phyloP scores from a whole-genome alignment of 2,329 filamentous ascomycete genomes.

The Davidsoniella australis region DNA sequence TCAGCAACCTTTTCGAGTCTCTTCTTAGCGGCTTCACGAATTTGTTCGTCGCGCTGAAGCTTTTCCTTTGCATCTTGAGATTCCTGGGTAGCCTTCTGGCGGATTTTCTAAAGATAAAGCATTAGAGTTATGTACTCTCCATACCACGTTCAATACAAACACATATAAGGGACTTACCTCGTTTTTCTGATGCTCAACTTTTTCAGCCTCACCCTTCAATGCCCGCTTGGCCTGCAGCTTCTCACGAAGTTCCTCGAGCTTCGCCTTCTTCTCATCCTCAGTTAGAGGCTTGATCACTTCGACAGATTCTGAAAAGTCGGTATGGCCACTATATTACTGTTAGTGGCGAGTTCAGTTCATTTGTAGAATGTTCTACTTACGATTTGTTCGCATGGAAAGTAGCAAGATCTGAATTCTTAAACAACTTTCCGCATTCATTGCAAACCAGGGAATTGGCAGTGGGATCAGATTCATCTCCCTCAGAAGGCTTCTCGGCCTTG shows the following conservation, averaged over 20 bases:
- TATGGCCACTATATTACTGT: constrained; percentile 45
- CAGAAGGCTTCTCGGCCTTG: constrained; percentile 12
- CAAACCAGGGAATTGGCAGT: constrained; percentile 66
- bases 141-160: not conserved
- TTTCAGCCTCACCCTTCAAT: constrained; percentile 51
- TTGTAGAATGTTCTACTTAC: constrained; percentile 23
- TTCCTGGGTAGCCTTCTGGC: constrained; percentile 79
- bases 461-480: constrained; percentile 28
- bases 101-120: constrained; percentile 36
- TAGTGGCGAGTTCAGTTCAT: not conserved
- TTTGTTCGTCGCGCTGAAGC: constrained; percentile 68
- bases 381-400: constrained; percentile 86
- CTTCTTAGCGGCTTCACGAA: constrained; percentile 81
- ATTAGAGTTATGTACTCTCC: not conserved
- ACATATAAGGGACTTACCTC: constrained; percentile 36
- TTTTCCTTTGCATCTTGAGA: constrained; percentile 81
- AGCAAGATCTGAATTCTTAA: constrained; percentile 64
- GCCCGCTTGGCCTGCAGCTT: constrained; percentile 59
- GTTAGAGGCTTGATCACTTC: constrained; percentile 84
- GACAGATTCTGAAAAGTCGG: constrained; percentile 81
- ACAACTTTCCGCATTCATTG: constrained; percentile 88
- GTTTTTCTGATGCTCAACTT: constrained; percentile 68
- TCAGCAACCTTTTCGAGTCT: constrained; percentile 77
- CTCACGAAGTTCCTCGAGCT: constrained; percentile 55
- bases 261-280: constrained; percentile 76